Base-by-base conservation (phyloP, 805 yeast genomes). In the Candida railenensis region DNA sequence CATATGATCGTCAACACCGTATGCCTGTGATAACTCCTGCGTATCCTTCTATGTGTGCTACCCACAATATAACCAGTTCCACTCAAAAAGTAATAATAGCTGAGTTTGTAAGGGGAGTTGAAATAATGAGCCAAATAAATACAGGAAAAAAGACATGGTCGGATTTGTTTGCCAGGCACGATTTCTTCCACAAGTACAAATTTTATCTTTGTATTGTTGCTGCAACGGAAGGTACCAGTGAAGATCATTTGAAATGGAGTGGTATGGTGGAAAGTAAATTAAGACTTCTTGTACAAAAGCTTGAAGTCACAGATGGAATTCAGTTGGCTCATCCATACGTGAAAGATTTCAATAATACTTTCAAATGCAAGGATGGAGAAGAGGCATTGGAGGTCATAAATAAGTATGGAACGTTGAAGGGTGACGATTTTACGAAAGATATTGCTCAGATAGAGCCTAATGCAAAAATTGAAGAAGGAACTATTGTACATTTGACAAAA, bases 21-120 rank as follows among this genome's bases (percentile, higher is more conserved):
- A 94, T 94, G 99, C 99, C 99, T 0, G 96, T 94, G 9, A 94
- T 94, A 48, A 94, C 99, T 0, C 99, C 99, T 0, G 98, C 98
- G 0, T 89, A 90, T 61, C 97, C 97, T 1, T 91, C 97, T 1
- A 94, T 94, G 99, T 94, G 99, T 69, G 97, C 99, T 0, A 94
- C 99, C 1, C 99, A 94, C 64, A 94, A 94, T 63, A 91, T 94
- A 39, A 85, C 96, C 2, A 81, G 79, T 15, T 89, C 97, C 0
- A 92, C 98, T 0, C 92, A 89, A 64, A 81, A 79, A 55, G 80
- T 94, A 19, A 88, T 94, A 32, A 60, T 89, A 61, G 63, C 73
- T n/a, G 99, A 94, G 63, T 76, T 94, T 54, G 67, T 75, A 48
- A 81, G 96, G 53, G 98, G 96, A 0, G 74, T 78, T 4, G 81